Evolutionary conservation across 345 rosid genomes (phyloP).

Genomic region (Hibiscus mutabilis): DNA sequence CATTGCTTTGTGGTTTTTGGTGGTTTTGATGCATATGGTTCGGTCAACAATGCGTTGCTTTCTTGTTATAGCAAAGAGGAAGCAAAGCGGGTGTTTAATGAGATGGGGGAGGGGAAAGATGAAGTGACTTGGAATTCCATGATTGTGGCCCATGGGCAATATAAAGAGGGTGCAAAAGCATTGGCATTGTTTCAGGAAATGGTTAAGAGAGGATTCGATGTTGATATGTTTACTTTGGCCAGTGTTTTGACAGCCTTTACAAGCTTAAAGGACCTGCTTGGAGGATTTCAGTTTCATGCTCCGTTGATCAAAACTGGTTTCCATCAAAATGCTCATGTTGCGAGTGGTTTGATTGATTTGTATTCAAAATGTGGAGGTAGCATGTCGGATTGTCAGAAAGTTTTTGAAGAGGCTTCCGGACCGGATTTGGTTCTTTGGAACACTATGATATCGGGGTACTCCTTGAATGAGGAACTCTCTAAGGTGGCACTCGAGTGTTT

Average conservation of each 20-base stretch:
- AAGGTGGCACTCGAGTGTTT: conserved; percentile 69
- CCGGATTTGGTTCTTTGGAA: conserved; percentile 88
- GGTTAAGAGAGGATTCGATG: conserved; percentile 39
- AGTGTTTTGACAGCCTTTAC: conserved; percentile 77
- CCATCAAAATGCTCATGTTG: conserved; percentile 65
- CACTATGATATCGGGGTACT: conserved; percentile 83
- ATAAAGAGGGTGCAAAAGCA: conserved; percentile 58
- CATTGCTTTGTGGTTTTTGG: conserved; percentile 49
- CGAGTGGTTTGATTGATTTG: conserved; percentile 85
- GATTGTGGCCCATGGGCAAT: conserved; percentile 87
- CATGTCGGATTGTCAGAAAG: conserved; percentile 49
- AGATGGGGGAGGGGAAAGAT: conserved; percentile 52
- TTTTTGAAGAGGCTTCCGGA: conserved; percentile 53
- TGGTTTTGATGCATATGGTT: conserved; percentile 59
- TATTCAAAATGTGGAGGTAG: conserved; percentile 66
- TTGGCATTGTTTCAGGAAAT: conserved; percentile 61
- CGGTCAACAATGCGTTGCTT: conserved; percentile 69
- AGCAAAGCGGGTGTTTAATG: conserved; percentile 50
- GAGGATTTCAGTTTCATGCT: conserved; percentile 77
- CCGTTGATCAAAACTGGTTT: conserved; percentile 61
- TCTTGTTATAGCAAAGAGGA: conserved; percentile 60
- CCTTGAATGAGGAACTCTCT: conserved; percentile 52
- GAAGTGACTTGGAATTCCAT: conserved; percentile 94
- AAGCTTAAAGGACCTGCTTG: conserved; percentile 40
- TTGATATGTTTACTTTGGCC: conserved; percentile 78